phyloP scores from a whole-genome alignment of 2,329 filamentous ascomycete species.

The Trichoderma sp. region DNA sequence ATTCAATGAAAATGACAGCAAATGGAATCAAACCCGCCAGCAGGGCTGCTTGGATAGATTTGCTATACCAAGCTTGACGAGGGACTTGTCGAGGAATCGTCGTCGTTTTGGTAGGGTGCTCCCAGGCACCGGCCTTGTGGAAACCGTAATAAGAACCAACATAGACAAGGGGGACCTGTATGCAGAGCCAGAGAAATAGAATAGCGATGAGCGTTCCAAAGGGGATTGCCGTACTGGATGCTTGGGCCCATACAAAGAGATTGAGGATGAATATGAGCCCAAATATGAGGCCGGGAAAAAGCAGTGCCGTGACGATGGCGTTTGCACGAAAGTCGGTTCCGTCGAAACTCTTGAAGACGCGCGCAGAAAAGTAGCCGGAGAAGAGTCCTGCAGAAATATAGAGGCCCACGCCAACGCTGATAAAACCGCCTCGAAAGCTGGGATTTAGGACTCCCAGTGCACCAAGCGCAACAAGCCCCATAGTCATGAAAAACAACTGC shows the following conservation, averaged over 20 bases:
- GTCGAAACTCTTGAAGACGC: constrained; percentile 82
- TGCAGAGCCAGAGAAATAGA: constrained; percentile 77
- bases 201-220: constrained; percentile 78
- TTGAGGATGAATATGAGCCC: constrained; percentile 77
- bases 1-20: constrained; percentile 84
- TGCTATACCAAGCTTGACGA: constrained; percentile 73
- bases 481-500: constrained; percentile 81
- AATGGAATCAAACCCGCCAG: constrained; percentile 81
- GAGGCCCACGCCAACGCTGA: constrained; percentile 80
- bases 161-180: constrained; percentile 85
- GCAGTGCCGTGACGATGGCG: constrained; percentile 72
- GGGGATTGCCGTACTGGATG: constrained; percentile 83
- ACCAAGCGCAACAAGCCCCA: constrained; percentile 72
- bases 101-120: constrained; percentile 80
- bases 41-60: constrained; percentile 64
- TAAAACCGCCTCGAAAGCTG: constrained; percentile 86
- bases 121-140: constrained; percentile 68
- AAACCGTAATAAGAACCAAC: constrained; percentile 79
- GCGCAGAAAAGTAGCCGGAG: constrained; percentile 84
- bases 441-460: constrained; percentile 81
- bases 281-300: constrained; percentile 81
- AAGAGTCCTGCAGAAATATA: constrained; percentile 84
- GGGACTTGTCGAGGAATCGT: constrained; percentile 75
- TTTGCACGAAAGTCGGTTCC: constrained; percentile 77
- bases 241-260: constrained; percentile 87